These are phyloP conservation scores for Bipolaris cookei DNA, from an alignment of 2,329 filamentous ascomycete species.

Conservation along the genomic window DNA sequence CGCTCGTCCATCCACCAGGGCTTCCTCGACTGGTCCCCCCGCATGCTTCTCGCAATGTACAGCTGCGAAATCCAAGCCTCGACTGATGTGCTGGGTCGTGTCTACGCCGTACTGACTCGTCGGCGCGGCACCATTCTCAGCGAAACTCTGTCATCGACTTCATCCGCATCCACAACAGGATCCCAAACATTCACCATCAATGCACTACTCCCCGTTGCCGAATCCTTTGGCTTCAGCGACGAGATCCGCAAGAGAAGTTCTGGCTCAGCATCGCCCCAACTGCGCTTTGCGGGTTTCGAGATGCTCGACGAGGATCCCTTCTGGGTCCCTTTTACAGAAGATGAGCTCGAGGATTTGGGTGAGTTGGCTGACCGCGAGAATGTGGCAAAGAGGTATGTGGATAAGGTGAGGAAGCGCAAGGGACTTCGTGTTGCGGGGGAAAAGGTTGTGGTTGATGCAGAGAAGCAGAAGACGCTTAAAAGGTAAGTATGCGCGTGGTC, in stretches of 20 bases:
- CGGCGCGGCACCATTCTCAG: constrained; percentile 87
- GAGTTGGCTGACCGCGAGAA: constrained; percentile 94
- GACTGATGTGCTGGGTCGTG: constrained; percentile 90
- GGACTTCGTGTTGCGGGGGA: constrained; percentile 76
- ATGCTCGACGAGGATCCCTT: constrained; percentile 94
- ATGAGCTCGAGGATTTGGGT: constrained; percentile 93
- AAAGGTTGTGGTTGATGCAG: constrained; percentile 76
- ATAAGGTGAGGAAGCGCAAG: constrained; percentile 84
- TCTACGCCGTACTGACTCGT: constrained; percentile 97
- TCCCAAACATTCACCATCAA: constrained; percentile 96
- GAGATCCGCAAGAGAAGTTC: constrained; percentile 95
- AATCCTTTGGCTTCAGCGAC: constrained; percentile 94
- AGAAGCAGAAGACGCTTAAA: constrained; percentile 85
- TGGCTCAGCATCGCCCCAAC: constrained; percentile 87
- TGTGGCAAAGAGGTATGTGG: constrained; percentile 95
- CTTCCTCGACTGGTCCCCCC: constrained; percentile 94
- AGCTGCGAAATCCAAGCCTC: constrained; percentile 96
- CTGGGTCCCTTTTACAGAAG: constrained; percentile 96
- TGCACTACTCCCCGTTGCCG: constrained; percentile 85
- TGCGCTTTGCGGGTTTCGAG: constrained; percentile 92
- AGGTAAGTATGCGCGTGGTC: constrained; percentile 45
- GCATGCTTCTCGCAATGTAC: constrained; percentile 98
- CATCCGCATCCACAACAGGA: constrained; percentile 90
- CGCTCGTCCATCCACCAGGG: constrained; percentile 82
- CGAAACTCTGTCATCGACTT: constrained; percentile 92